Evolutionary conservation across 2,329 filamentous ascomycete species (phyloP).

Genomic region (Elsinoe perseae): DNA sequence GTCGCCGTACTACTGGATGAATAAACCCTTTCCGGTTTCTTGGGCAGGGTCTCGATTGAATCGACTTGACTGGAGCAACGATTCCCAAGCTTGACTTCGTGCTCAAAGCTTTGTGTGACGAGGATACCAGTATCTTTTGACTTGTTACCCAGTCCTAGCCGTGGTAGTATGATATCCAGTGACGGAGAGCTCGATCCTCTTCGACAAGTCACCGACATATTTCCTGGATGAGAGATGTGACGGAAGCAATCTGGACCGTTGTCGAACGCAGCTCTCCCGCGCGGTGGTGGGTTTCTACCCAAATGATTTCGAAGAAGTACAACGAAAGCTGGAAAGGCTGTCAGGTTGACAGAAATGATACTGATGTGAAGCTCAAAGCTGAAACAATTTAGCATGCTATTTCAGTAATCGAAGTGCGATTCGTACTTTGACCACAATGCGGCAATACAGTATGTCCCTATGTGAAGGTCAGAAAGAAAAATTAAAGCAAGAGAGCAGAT

Average conservation of each 20-base stretch:
- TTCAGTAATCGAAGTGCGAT: background rate
- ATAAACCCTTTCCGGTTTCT: background rate
- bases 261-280: background rate
- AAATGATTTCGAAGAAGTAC: background rate
- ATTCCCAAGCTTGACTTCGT: background rate
- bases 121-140: background rate
- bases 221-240: background rate
- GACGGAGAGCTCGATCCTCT: background rate
- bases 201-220: background rate
- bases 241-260: background rate
- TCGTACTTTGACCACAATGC: slow-evolving; percentile 21
- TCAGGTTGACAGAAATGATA: slow-evolving; percentile 26
- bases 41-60: background rate
- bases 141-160: background rate
- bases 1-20: background rate
- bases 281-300: background rate
- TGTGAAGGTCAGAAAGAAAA: background rate
- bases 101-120: background rate
- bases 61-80: background rate
- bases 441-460: slow-evolving; percentile 22
- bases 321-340: slow-evolving; percentile 17
- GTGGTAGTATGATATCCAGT: background rate
- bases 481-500: background rate
- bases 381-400: background rate
- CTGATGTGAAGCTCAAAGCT: slow-evolving; percentile 25